These are phyloP conservation scores for Ceratobasidium sp. DNA, from an alignment of 1,284 basidiomycete species.

Conservation along the genomic window DNA sequence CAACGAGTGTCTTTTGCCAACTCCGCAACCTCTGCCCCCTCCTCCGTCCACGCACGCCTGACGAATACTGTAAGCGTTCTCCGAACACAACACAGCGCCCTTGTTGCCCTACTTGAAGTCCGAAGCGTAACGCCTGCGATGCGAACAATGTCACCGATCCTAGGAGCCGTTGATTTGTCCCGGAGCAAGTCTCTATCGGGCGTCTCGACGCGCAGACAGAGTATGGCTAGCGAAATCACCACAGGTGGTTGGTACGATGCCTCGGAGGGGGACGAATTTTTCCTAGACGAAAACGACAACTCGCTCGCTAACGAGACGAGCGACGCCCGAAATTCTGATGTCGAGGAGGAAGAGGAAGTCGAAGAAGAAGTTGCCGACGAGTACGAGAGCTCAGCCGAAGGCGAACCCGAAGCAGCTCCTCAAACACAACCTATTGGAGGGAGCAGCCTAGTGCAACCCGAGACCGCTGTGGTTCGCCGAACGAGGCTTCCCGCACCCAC, in stretches of 20 bases:
- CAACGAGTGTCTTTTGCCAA: conserved; percentile 31
- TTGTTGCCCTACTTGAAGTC: conserved; percentile 33
- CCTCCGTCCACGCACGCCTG: conserved; percentile 32
- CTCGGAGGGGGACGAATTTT: conserved; percentile 49
- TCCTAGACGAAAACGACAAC: conserved; percentile 41
- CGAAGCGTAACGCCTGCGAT: conserved; percentile 9
- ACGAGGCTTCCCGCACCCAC: conserved; percentile 70
- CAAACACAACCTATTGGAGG: conserved; percentile 52
- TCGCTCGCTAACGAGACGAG: conserved; percentile 1
- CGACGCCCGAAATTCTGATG: conserved; percentile 20
- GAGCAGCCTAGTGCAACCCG: conserved; percentile 41
- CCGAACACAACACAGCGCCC: conserved; percentile 45
- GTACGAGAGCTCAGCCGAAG: conserved; percentile 48
- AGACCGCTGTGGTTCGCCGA: conserved; percentile 63
- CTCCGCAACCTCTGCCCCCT: conserved; percentile 23
- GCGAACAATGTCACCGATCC: conserved; percentile 31
- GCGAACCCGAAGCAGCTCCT: conserved; percentile 51
- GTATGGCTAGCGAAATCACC: conserved; percentile 45
- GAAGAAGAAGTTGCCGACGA: conserved; percentile 53
- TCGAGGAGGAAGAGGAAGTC: conserved; percentile 51
- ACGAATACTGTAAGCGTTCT: conserved; percentile 40
- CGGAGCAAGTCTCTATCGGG: conserved; percentile 4
- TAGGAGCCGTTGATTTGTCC: conserved; percentile 40
- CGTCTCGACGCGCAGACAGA: conserved; percentile 39
- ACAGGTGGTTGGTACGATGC: conserved; percentile 48